Evolutionary conservation across 345 rosid genomes (phyloP).

Genomic region (Brassica rapa): DNA sequence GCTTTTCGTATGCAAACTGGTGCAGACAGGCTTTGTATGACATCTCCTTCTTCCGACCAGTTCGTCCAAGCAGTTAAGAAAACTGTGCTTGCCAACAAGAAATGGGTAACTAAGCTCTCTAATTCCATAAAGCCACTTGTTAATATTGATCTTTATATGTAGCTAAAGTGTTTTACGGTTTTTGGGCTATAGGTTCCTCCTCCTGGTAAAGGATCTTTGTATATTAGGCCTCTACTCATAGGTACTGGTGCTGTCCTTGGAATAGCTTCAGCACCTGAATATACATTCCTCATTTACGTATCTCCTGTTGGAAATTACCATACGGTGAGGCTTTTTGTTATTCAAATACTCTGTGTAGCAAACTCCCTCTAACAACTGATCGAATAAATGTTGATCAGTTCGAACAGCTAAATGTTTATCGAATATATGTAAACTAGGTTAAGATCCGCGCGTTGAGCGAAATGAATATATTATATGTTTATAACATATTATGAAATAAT

Average conservation of each 20-base stretch:
- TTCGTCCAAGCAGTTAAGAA: conserved; percentile 55
- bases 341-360: neutral
- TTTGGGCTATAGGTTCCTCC: conserved; percentile 60
- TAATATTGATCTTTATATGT: neutral
- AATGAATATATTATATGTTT: too few relatives aligned
- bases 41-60: conserved; percentile 51
- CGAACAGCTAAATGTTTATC: too few relatives aligned
- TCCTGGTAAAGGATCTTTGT: conserved; percentile 60
- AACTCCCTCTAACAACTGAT: neutral
- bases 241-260: conserved; percentile 58
- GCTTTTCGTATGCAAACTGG: conserved; percentile 57
- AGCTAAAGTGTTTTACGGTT: neutral
- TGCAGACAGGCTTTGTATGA: conserved; percentile 66
- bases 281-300: conserved; percentile 50
- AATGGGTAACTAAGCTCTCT: conserved; percentile 42
- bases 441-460: too few relatives aligned
- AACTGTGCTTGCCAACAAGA: conserved; percentile 53
- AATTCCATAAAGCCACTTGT: neutral
- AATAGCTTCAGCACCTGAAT: conserved; percentile 57
- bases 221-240: conserved; percentile 66
- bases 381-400: too few relatives aligned
- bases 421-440: too few relatives aligned
- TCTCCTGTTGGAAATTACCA: conserved; percentile 60
- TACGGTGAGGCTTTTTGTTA: conserved; percentile 38
- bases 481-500: too few relatives aligned